Evolutionary conservation across 164 flowering plant genomes (phyloP).

Genomic region (Nymphaea colorata): DNA sequence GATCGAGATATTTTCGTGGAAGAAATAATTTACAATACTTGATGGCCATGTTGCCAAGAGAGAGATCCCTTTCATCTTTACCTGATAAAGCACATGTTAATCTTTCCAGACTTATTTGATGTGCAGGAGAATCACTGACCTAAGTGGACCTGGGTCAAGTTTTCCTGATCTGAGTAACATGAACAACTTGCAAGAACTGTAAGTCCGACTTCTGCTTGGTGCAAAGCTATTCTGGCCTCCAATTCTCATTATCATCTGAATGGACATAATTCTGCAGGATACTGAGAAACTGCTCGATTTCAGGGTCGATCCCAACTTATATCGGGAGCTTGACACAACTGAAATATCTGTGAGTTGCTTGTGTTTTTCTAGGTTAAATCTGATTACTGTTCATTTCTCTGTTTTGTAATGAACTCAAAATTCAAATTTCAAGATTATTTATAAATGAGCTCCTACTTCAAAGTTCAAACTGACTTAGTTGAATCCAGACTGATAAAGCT

Average conservation of each 20-base stretch:
- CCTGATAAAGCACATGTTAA: too few species aligned
- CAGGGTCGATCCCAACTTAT: slow-evolving; percentile 47
- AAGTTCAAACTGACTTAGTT: too few species aligned
- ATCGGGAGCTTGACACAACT: slow-evolving; percentile 29
- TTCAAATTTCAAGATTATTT: too few species aligned
- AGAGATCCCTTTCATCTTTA: too few species aligned
- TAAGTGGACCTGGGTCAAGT: slow-evolving; percentile 26
- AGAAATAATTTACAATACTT: too few species aligned
- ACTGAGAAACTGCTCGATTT: slow-evolving; percentile 48
- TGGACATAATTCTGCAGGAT: slow-evolving; percentile 19
- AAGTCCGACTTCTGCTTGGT: slow-evolving; percentile 10
- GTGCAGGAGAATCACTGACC: slow-evolving; percentile 70
- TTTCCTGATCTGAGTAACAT: slow-evolving; percentile 39
- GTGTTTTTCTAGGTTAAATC: not conserved
- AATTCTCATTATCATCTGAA: not conserved
- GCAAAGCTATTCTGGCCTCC: not conserved
- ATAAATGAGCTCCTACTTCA: too few species aligned
- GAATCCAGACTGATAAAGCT: too few species aligned
- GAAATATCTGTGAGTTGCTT: slow-evolving; percentile 36
- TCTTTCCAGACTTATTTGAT: not conserved
- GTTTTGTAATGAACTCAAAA: not conserved
- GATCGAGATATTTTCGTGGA: too few species aligned
- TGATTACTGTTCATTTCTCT: not conserved
- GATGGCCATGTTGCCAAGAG: too few species aligned
- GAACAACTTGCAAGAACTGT: slow-evolving; percentile 32